Percentiles rank a stretch among this genome's conserved stretches.
phyloP scores from a whole-genome alignment of 306 rosid species.

The Begonia masoniana region DNA sequence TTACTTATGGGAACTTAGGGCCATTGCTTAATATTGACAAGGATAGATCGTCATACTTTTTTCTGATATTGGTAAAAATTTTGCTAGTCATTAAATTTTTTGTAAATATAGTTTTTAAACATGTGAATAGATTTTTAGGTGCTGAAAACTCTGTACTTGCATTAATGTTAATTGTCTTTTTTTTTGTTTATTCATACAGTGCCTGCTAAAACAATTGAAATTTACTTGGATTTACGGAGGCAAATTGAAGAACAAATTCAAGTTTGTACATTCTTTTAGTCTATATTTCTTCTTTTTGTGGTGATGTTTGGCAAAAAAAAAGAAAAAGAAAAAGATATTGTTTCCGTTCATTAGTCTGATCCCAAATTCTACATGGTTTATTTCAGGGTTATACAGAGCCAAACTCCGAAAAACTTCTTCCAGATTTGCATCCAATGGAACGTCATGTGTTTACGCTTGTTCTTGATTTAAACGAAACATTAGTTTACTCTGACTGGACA shows the following conservation, averaged over 20 bases:
- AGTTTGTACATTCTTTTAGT: constrained; percentile 25
- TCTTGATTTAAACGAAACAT: constrained; percentile 88
- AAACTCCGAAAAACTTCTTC: constrained; percentile 89
- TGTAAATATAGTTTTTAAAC: too few species aligned
- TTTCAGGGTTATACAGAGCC: constrained; percentile 81
- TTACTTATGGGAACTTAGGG: too few species aligned
- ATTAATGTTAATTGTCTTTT: constrained; percentile 12
- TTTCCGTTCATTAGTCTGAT: constrained; percentile 3
- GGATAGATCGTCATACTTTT: too few species aligned
- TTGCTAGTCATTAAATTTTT: too few species aligned
- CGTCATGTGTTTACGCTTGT: constrained; percentile 83
- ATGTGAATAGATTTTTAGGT: background rate
- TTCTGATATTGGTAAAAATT: too few species aligned
- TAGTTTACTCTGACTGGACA: constrained; percentile 81
- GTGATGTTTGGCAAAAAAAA: background rate
- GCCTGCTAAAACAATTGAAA: constrained; percentile 68
- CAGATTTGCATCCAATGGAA: constrained; percentile 83
- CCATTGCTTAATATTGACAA: too few species aligned
- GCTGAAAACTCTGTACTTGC: background rate
- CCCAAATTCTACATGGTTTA: constrained; percentile 8
- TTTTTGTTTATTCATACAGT: constrained; percentile 33
- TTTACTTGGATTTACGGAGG: constrained; percentile 77
- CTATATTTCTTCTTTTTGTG: constrained; percentile 6
- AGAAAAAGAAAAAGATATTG: too few species aligned
- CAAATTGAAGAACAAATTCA: constrained; percentile 64